Conservation (phyloP, 2,329 filamentous ascomycete genomes). For the Ascomycota sp. region DNA sequence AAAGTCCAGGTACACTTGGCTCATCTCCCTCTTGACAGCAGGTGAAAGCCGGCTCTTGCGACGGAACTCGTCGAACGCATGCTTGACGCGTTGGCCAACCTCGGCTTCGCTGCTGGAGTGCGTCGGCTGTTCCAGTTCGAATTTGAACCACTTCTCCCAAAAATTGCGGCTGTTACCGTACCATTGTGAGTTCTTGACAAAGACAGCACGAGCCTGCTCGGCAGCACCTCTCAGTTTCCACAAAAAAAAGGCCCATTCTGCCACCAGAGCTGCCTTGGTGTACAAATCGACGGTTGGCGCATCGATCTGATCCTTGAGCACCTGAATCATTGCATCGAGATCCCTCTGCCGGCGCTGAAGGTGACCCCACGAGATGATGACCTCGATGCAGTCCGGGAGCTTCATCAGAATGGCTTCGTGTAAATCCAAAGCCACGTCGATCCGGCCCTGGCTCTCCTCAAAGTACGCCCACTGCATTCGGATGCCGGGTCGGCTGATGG, state of each 20-base stretch:
- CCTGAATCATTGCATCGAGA: constrained; percentile 63
- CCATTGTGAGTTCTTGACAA: constrained; percentile 61
- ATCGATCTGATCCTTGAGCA: constrained; percentile 67
- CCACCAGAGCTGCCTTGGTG: constrained; percentile 70
- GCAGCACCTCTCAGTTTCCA: constrained; percentile 73
- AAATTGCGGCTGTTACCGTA: constrained; percentile 74
- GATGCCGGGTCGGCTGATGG: constrained; percentile 65
- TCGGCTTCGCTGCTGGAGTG: constrained; percentile 39
- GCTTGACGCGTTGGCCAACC: constrained; percentile 56
- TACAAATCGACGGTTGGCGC: constrained; percentile 50
- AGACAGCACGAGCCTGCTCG: constrained; percentile 67
- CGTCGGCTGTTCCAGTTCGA: constrained; percentile 71
- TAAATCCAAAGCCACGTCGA: constrained; percentile 65
- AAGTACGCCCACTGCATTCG: constrained; percentile 87
- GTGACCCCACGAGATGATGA: constrained; percentile 74
- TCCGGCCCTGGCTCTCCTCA: constrained; percentile 64
- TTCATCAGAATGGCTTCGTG: constrained; percentile 59
- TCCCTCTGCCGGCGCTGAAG: constrained; percentile 66
- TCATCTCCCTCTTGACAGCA: constrained; percentile 51
- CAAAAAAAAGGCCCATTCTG: constrained; percentile 68
- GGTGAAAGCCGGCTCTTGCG: constrained; percentile 50
- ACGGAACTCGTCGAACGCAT: constrained; percentile 57
- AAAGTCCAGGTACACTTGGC: constrained; percentile 62
- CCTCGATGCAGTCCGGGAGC: constrained; percentile 68
- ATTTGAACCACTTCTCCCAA: constrained; percentile 75